These are phyloP conservation scores for Nakazawaea wickerhamii DNA, from an alignment of 805 yeast genomes.

Conservation along the genomic window DNA sequence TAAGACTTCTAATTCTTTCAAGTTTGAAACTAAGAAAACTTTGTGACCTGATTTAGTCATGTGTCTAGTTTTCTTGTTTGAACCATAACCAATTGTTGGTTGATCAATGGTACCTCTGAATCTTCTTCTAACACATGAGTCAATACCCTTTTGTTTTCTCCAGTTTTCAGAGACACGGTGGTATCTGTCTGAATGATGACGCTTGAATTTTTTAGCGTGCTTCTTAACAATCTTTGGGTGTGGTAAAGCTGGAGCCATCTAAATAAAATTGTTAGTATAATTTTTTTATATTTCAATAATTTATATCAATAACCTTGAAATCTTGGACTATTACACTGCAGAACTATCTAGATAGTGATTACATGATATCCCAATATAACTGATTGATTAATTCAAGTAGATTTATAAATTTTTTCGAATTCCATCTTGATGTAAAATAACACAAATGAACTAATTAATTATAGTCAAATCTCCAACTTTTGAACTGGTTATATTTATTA, in stretches of 20 bases:
- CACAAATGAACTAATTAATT: no score
- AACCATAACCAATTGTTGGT: conserved; percentile 99
- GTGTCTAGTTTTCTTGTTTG: conserved; percentile 98
- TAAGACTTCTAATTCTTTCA: conserved; percentile 89
- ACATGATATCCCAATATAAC: no score
- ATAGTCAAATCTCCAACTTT: no score
- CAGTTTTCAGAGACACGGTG: conserved; percentile 97
- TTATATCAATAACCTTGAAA: neutral
- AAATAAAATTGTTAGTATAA: conserved; percentile 23
- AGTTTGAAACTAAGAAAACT: conserved; percentile 89
- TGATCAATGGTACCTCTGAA: conserved; percentile 99
- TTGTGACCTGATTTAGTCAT: conserved; percentile 97
- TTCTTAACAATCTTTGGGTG: conserved; percentile 99
- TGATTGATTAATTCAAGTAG: no score
- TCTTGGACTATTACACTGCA: neutral
- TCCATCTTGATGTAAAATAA: no score
- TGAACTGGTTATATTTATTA: no score
- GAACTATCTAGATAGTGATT: no score
- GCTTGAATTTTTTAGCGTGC: conserved; percentile 98
- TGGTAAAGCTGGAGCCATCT: conserved; percentile 96
- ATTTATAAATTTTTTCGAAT: no score
- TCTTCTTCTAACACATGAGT: conserved; percentile 99
- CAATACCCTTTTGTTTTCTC: conserved; percentile 99
- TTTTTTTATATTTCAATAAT: neutral
- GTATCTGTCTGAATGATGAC: conserved; percentile 99